Evolutionary conservation across 2,329 filamentous ascomycete genomes (phyloP).

Genomic region (Sordariomycetes sp.): DNA sequence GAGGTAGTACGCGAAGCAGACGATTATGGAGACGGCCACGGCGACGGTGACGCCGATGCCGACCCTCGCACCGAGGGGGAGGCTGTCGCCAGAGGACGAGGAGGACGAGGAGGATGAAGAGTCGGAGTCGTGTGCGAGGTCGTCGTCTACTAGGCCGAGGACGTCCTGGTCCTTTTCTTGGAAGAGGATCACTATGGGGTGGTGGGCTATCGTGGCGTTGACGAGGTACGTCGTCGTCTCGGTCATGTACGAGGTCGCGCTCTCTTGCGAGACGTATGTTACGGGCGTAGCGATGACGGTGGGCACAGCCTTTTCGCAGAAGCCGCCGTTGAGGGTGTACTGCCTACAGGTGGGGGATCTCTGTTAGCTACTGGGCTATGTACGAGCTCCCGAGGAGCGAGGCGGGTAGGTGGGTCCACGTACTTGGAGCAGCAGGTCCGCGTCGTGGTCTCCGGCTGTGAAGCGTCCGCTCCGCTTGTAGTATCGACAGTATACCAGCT

Average conservation of each 20-base stretch:
- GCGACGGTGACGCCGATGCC: conserved; percentile 9
- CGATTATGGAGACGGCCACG: conserved; percentile 3
- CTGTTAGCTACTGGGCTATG: neutral
- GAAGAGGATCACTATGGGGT: conserved; percentile 22
- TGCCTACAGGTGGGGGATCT: conserved; percentile 13
- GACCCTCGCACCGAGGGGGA: conserved; percentile 6
- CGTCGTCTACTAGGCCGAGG: conserved; percentile 19
- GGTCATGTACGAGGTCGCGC: conserved; percentile 11
- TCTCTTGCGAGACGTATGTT: conserved; percentile 19
- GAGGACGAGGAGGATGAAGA: neutral
- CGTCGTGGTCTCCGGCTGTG: conserved; percentile 19
- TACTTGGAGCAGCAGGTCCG: conserved; percentile 27
- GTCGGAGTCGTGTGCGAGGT: conserved; percentile 7
- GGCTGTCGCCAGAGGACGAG: neutral
- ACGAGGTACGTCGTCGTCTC: conserved; percentile 18
- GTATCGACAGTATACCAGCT: conserved; percentile 24
- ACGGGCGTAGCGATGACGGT: conserved; percentile 21
- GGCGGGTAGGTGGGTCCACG: conserved; percentile 8
- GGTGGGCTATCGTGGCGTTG: conserved; percentile 21
- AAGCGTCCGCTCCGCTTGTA: conserved; percentile 10
- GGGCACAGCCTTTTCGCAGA: conserved; percentile 20
- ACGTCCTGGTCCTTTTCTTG: conserved; percentile 19
- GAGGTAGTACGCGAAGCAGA: conserved; percentile 6
- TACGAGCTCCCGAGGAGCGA: neutral
- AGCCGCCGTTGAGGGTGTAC: conserved; percentile 17